Conservation (phyloP, 176 grass and related monocot genomes). For the Oryza punctata region DNA sequence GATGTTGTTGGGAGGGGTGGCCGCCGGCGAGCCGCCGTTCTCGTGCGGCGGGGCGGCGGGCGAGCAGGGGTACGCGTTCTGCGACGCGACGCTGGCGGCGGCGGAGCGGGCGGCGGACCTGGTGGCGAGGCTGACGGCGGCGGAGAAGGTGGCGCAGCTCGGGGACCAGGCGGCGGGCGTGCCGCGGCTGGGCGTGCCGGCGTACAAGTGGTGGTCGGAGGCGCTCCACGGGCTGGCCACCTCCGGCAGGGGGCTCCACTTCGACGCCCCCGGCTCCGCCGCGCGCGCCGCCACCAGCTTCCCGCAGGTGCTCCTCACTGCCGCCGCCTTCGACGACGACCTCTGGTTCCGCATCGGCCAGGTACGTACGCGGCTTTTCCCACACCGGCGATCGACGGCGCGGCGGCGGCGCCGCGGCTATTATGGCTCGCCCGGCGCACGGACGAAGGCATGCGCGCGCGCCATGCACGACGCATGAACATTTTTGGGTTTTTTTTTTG, state of each 20-base stretch:
- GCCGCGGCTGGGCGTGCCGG: constrained; percentile 54
- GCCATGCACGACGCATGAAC: constrained; percentile 29
- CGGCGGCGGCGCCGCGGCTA: no score
- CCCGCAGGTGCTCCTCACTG: constrained; percentile 71
- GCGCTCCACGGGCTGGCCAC: constrained; percentile 74
- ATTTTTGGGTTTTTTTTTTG: not conserved
- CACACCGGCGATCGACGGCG: no score
- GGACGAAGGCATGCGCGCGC: not conserved
- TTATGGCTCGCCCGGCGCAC: not conserved
- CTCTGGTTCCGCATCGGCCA: constrained; percentile 76
- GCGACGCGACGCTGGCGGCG: constrained; percentile 33
- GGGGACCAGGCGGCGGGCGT: constrained; percentile 47
- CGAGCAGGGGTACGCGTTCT: constrained; percentile 29
- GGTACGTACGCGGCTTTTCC: constrained; percentile 27
- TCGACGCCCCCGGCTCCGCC: constrained; percentile 1
- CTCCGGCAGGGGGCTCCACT: constrained; percentile 50
- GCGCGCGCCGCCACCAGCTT: constrained; percentile 66
- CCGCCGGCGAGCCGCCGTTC: not conserved
- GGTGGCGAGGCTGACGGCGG: constrained; percentile 45
- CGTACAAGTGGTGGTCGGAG: constrained; percentile 88
- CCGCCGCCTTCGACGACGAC: constrained; percentile 67
- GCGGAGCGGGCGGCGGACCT: constrained; percentile 58
- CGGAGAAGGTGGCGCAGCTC: constrained; percentile 64
- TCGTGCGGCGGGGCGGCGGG: not conserved
- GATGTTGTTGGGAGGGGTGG: not conserved